phyloP scores from a whole-genome alignment of 306 rosid species.

The Urtica urens region DNA sequence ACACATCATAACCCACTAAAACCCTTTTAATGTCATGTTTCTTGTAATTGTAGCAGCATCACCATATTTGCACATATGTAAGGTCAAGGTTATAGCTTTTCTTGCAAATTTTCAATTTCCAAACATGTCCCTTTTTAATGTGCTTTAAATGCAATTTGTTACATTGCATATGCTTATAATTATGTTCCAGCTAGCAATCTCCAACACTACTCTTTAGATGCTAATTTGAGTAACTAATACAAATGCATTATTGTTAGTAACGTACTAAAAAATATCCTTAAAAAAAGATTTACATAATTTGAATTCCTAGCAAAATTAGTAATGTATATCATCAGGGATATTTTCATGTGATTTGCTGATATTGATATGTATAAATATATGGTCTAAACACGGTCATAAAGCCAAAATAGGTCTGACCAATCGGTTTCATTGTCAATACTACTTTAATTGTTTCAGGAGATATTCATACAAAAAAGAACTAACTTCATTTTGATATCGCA shows the following conservation, averaged over 20 bases:
- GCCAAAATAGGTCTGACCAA: background rate
- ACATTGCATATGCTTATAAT: background rate
- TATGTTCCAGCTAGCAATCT: constrained; percentile 2
- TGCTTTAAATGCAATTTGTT: constrained; percentile 10
- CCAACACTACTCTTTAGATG: background rate
- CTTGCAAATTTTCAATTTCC: background rate
- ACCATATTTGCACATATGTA: background rate
- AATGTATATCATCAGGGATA: background rate
- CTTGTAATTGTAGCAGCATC: background rate
- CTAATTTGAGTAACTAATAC: background rate
- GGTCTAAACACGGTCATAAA: background rate
- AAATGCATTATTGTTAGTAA: no score
- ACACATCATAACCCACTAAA: constrained; percentile 3
- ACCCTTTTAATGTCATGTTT: background rate
- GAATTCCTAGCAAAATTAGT: background rate
- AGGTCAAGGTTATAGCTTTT: constrained; percentile 4
- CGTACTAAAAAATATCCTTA: no score
- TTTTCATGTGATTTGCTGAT: background rate
- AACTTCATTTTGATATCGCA: background rate
- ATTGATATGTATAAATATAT: background rate
- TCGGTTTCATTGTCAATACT: constrained; percentile 1
- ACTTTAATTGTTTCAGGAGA: background rate
- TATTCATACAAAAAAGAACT: background rate
- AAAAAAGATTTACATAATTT: background rate
- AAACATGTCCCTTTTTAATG: background rate